Base-by-base conservation (phyloP, 2,329 filamentous ascomycete genomes). In the Xylaria multiplex region DNA sequence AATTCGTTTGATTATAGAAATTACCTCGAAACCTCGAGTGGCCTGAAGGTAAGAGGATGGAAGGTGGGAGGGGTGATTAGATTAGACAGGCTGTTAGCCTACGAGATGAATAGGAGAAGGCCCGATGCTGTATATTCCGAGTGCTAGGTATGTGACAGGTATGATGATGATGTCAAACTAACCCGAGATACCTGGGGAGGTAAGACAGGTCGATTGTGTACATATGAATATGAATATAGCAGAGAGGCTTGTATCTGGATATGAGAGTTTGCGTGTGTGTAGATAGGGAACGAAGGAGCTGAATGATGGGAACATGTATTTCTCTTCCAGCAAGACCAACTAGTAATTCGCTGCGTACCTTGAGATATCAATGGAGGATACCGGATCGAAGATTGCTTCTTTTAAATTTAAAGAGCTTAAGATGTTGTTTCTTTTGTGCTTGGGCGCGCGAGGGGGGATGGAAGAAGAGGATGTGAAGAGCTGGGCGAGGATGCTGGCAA, bases 381-480 rank as follows among this genome's bases (percentile, higher is more conserved):
- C 27, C 27, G 19, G n/a, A 24, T 45, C 13, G 30, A 62, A n/a
- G 4, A n/a, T 24, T 66, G 48, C 54, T 66, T 65, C 42, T 19
- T 22, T 50, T 13, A 14, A 40, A 42, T 16, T 46, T 19, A 13
- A 40, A 59, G 22, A 40, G 27, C 37, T 37, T 22, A 42, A 62
- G 58, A 65, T 58, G 50, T 19, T 5, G 45, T 35, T 42, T 46
- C 22, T 57, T 27, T 37, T 30, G 11, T 50, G 32, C 1, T 49
- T 43, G 27, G 43, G 43, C 40, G 19, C 7, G 22, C 7, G 30
- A 37, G 16, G 24, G 32, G 42, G 50, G 24, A 40, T 13, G 7
- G 13, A 13, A 6, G 30, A 35, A 54, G 30, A 43, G 6, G 50
- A 14, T 16, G 24, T 35, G 16, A 40, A 48, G 54, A 42, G 55